These are phyloP conservation scores for Curvularia sp. DNA, from an alignment of 2,329 filamentous ascomycete genomes.

Conservation along the genomic window DNA sequence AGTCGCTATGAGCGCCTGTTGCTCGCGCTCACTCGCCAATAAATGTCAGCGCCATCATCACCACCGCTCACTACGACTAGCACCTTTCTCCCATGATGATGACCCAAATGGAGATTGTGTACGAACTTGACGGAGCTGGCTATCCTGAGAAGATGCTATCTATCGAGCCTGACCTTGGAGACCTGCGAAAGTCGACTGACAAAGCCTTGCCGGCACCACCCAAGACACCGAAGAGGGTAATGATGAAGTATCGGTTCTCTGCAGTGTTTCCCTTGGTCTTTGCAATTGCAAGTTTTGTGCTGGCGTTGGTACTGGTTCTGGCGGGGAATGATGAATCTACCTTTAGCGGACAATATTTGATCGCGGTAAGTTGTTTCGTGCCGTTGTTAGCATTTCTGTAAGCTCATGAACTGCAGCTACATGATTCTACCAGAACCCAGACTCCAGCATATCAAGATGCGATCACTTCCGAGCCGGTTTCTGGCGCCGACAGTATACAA, in stretches of 20 bases:
- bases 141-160: constrained; percentile 19
- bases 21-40: not conserved
- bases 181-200: constrained; percentile 28
- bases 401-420: constrained; percentile 5
- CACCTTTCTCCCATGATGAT: not conserved
- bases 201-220: constrained; percentile 31
- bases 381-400: not conserved
- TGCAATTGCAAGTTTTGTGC: constrained; percentile 23
- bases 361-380: constrained; percentile 23
- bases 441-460: not conserved
- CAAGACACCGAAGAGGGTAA: constrained; percentile 28
- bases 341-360: constrained; percentile 27
- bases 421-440: not conserved
- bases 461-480: not conserved
- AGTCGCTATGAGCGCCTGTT: not conserved
- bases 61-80: constrained; percentile 1
- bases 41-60: not conserved
- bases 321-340: constrained; percentile 21
- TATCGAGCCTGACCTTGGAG: constrained; percentile 33
- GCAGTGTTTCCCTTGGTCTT: constrained; percentile 24
- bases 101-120: not conserved
- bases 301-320: constrained; percentile 29
- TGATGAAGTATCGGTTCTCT: constrained; percentile 34
- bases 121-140: constrained; percentile 11
- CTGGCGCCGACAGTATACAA: too few relatives aligned